These are phyloP conservation scores for Alternaria alternata DNA, from an alignment of 2,329 filamentous ascomycete species.

Conservation along the genomic window DNA sequence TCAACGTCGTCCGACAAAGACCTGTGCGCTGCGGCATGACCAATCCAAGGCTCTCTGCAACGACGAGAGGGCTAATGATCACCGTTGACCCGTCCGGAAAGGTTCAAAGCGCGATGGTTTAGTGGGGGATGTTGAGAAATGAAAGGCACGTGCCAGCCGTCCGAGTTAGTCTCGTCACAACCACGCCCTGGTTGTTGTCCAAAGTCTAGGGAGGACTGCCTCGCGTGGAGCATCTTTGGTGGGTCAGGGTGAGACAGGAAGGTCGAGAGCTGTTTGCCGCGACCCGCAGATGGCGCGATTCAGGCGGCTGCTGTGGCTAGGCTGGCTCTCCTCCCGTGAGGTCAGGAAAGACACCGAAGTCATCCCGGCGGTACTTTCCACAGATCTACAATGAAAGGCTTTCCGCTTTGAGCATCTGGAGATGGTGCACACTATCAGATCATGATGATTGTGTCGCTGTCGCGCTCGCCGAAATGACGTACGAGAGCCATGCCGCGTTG, in stretches of 20 bases:
- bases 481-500: neutral
- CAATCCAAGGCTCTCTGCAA: conserved; percentile 25
- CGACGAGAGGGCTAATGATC: conserved; percentile 15
- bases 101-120: conserved; percentile 4
- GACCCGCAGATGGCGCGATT: conserved; percentile 17
- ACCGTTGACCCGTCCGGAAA: conserved; percentile 13
- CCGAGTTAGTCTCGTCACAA: neutral
- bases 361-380: neutral
- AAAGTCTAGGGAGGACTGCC: conserved; percentile 13
- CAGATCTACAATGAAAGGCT: neutral
- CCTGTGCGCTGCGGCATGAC: conserved; percentile 37
- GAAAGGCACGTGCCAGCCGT: neutral
- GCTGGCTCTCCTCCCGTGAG: neutral
- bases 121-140: conserved; percentile 14
- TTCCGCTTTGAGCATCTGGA: conserved; percentile 4
- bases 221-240: conserved; percentile 9
- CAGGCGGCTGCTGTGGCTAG: conserved; percentile 13
- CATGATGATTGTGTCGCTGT: neutral
- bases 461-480: conserved; percentile 9
- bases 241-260: conserved; percentile 10
- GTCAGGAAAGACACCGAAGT: conserved; percentile 6
- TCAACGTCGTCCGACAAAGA: conserved; percentile 21
- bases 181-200: neutral
- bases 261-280: conserved; percentile 19
- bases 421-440: neutral